These are phyloP conservation scores for Aspergillus sp. DNA, from an alignment of 2,329 filamentous ascomycete species.

Conservation along the genomic window DNA sequence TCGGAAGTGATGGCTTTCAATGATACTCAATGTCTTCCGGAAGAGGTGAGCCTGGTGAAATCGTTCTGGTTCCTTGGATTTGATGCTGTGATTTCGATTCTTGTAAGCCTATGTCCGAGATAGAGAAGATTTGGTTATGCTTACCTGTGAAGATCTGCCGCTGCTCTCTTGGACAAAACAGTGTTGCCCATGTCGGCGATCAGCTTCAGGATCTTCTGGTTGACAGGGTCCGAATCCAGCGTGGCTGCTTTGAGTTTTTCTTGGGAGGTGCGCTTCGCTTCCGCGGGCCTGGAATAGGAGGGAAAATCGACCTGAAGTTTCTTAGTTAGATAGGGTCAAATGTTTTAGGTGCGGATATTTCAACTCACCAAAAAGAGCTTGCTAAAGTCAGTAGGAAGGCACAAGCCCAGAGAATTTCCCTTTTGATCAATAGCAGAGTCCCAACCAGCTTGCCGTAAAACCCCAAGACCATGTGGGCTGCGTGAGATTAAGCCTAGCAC, in stretches of 20 bases:
- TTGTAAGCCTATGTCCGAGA: neutral
- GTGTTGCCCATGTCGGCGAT: conserved; percentile 90
- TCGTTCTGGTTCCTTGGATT: conserved; percentile 69
- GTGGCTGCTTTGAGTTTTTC: conserved; percentile 58
- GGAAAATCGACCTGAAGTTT: conserved; percentile 33
- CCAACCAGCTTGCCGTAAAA: conserved; percentile 87
- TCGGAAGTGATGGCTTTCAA: conserved; percentile 87
- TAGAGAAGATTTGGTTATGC: conserved; percentile 18
- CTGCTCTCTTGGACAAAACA: conserved; percentile 83
- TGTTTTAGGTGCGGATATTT: neutral
- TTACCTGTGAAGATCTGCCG: conserved; percentile 70
- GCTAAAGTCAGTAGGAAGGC: conserved; percentile 75
- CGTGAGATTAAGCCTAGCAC: conserved; percentile 89
- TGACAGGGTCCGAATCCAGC: conserved; percentile 61
- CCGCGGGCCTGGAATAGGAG: conserved; percentile 40
- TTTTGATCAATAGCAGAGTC: conserved; percentile 82
- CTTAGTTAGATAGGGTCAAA: conserved; percentile 1
- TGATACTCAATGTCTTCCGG: conserved; percentile 76
- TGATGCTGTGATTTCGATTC: conserved; percentile 59
- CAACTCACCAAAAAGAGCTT: conserved; percentile 70
- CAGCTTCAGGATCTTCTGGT: conserved; percentile 76
- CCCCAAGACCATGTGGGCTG: conserved; percentile 88
- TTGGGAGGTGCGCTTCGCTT: conserved; percentile 41
- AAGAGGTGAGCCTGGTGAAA: conserved; percentile 80
- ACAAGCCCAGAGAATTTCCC: conserved; percentile 82